A percentile compares a stretch with the other conserved stretches of the same genome.
Evolutionary conservation across 176 grass and related monocot genomes (phyloP).

Genomic region (Carex kokanica): DNA sequence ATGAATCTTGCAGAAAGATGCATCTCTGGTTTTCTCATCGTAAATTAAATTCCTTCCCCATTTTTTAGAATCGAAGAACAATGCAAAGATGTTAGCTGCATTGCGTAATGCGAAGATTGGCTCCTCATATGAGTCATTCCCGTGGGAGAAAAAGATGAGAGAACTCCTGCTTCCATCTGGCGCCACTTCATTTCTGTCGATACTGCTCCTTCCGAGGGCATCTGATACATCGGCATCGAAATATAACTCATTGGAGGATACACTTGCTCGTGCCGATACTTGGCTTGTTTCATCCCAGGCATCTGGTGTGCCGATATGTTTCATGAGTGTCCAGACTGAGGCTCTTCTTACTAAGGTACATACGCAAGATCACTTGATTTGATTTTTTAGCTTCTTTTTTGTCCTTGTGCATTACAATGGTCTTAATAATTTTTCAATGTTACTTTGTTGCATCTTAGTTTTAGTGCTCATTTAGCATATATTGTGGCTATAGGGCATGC

Average conservation of each 20-base stretch:
- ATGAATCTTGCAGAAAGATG: not conserved
- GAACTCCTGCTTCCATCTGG: conserved; percentile 45
- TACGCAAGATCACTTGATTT: not conserved
- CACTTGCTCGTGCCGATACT: conserved; percentile 70
- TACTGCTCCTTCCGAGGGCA: conserved; percentile 71
- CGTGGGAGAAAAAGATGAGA: conserved; percentile 92
- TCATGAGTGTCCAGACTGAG: conserved; percentile 79
- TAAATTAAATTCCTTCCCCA: not conserved
- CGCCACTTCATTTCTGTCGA: conserved; percentile 57
- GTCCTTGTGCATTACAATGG: not conserved
- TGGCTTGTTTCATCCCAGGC: conserved; percentile 63
- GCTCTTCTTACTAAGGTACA: conserved; percentile 77
- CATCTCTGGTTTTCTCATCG: not conserved
- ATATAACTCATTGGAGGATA: conserved; percentile 81
- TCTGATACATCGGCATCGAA: conserved; percentile 40
- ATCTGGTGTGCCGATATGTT: conserved; percentile 55
- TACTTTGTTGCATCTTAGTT: not conserved
- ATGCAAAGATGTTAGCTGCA: conserved; percentile 42
- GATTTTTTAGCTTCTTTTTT: not conserved
- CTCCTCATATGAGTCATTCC: conserved; percentile 56
- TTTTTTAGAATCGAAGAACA: conserved; percentile 32
- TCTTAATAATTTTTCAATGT: not conserved
- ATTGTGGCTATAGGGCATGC: not conserved
- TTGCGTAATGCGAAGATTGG: conserved; percentile 52
- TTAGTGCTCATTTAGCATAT: not conserved